Evolutionary conservation across 345 rosid species (phyloP).

Genomic region (Salix purpurea): DNA sequence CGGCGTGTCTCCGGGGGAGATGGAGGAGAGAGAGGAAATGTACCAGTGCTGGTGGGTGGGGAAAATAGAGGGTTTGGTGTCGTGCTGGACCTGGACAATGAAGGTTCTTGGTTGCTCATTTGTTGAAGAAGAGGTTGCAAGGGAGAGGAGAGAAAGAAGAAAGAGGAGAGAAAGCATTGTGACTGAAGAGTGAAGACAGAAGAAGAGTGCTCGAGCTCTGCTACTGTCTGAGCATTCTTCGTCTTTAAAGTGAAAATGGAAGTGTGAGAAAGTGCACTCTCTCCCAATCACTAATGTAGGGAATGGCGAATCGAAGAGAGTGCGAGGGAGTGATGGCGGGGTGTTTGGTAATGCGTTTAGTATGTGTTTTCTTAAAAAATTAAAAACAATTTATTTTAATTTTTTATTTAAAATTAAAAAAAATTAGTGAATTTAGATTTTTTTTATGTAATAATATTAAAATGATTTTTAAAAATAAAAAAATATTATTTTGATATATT

Average conservation of each 20-base stretch:
- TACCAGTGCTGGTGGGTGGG: conserved; percentile 31
- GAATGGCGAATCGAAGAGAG: not conserved
- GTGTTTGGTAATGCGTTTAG: no score
- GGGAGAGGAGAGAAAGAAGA: not conserved
- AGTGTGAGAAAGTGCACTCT: not conserved
- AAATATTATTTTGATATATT: no score
- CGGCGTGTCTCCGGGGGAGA: conserved; percentile 2
- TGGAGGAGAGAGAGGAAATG: conserved; percentile 23
- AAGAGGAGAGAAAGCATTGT: conserved; percentile 1
- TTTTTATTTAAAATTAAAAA: no score
- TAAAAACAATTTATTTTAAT: no score
- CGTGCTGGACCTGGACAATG: conserved; percentile 22
- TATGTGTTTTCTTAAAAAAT: no score
- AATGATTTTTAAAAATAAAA: no score
- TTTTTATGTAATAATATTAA: no score
- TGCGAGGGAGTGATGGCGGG: not conserved
- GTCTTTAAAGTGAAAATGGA: not conserved
- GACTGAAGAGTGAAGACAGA: not conserved
- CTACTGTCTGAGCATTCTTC: not conserved
- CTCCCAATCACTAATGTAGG: not conserved
- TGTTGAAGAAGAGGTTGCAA: conserved; percentile 3
- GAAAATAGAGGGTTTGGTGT: conserved; percentile 26
- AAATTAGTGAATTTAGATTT: no score
- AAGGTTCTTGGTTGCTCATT: conserved; percentile 18
- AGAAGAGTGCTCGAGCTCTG: not conserved